Evolutionary conservation across 306 rosid genomes (phyloP).

Genomic region (Inga leiocalycina): DNA sequence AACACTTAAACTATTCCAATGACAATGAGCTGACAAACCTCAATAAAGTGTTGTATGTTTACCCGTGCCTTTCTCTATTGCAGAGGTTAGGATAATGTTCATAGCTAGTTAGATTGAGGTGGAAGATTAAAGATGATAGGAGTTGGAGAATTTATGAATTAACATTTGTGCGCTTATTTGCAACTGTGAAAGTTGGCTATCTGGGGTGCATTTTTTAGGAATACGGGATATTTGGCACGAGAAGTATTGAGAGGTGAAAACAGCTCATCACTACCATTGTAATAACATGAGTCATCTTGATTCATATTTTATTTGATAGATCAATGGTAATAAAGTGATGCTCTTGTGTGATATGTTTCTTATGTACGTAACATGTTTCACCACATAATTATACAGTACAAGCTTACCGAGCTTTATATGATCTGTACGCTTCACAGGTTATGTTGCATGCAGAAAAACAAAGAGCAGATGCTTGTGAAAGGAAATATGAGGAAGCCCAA

Average conservation of each 20-base stretch:
- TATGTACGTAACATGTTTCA: constrained; percentile 11
- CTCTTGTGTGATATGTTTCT: constrained; percentile 22
- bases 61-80: background rate
- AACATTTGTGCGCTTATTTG: constrained; percentile 4
- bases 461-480: constrained; percentile 74
- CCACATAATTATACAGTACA: constrained; percentile 29
- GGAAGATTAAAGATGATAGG: constrained; percentile 25
- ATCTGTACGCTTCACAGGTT: constrained; percentile 51
- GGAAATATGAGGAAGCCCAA: constrained; percentile 62
- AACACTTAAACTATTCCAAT: background rate
- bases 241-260: constrained; percentile 24
- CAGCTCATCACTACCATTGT: constrained; percentile 13
- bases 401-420: constrained; percentile 20
- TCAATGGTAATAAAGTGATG: background rate
- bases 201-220: constrained; percentile 19
- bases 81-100: constrained; percentile 12
- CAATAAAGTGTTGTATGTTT: background rate
- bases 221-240: constrained; percentile 16
- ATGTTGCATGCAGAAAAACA: constrained; percentile 65
- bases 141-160: constrained; percentile 10
- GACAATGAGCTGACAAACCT: background rate
- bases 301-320: constrained; percentile 24
- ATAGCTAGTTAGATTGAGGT: constrained; percentile 26
- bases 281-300: constrained; percentile 24
- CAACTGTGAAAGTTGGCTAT: constrained; percentile 1